Base-by-base conservation (phyloP, 2,329 filamentous ascomycete genomes). In the Graphiopsis chlorocephala region DNA sequence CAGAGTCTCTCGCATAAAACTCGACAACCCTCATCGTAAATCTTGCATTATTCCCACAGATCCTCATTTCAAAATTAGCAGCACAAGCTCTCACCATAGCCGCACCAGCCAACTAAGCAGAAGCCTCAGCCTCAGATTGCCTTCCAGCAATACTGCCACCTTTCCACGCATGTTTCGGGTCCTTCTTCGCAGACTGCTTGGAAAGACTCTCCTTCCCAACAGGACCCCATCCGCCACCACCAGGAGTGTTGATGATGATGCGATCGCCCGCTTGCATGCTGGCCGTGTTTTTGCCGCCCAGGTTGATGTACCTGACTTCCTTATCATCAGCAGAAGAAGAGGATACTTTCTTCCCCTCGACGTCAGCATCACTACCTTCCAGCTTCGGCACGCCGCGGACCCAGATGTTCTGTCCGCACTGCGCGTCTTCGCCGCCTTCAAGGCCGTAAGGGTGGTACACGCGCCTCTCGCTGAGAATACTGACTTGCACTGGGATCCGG, bases 391-490 rank as follows among this genome's bases (percentile, higher is more conserved):
- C 88, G 66, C 86, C 89, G 8, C 91, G 83, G 33, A 96, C 88
- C 94, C 94, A 98, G 53, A 96, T 81, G 71, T 98, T 98, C 67
- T 93, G 79, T 0, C 94, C 94, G 59, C 90, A 89, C 70, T 86
- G 79, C 0, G 88, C 94, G 67, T 94, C 90, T 64, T 88, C 89
- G 3, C 94, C 94, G 0, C 94, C 94, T 25, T 88, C 88, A 65
- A 97, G 83, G 0, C 94, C 93, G 70, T 93, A 97, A 1, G 92
- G 92, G 61, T 86, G 83, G 68, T 90, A 88, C 0, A 94, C 90
- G 31, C 92, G 80, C 20, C 92, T 77, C 76, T 96, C 92, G 6
- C 87, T 90, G 7, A 96, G 79, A 28, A 96, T 94, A 1, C 87
- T 90, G 15, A 91, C 90, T 75, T 93, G 89, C 5, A 95, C 85